phyloP scores from a whole-genome alignment of 1,284 basidiomycete species.

The Tylopilus sp. region DNA sequence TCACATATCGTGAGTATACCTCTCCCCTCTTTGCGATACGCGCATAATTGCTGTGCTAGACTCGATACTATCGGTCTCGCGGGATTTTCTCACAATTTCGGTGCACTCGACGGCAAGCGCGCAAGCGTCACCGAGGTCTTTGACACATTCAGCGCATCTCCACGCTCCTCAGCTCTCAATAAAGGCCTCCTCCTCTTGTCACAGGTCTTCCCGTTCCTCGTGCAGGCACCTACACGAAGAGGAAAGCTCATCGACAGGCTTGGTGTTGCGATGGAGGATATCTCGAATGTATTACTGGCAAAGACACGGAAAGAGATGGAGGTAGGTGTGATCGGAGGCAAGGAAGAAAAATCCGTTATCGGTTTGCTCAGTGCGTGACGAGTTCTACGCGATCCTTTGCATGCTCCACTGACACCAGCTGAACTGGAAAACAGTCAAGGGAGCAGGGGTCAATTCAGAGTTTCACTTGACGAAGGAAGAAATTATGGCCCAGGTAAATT shows the following conservation, averaged over 20 bases:
- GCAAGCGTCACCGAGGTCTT: conserved; percentile 9
- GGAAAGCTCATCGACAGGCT: conserved; percentile 33
- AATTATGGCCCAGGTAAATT: conserved; percentile 52
- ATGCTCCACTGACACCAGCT: background rate
- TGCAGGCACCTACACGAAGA: background rate
- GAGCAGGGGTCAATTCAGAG: conserved; percentile 39
- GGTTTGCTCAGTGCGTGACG: conserved; percentile 18
- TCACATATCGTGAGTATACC: conserved; percentile 38
- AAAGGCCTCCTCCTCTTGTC: conserved; percentile 13
- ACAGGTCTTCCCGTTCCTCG: background rate
- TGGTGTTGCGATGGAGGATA: conserved; percentile 39
- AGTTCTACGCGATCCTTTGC: no score
- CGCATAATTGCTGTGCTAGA: conserved; percentile 31
- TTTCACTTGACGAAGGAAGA: conserved; percentile 61
- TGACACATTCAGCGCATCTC: background rate
- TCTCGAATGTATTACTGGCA: conserved; percentile 45
- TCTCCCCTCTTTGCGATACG: background rate
- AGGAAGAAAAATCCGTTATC: conserved; percentile 49
- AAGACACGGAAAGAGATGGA: conserved; percentile 41
- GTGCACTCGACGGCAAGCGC: conserved; percentile 37
- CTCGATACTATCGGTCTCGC: conserved; percentile 38
- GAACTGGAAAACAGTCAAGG: conserved; percentile 23
- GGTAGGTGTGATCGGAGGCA: conserved; percentile 27
- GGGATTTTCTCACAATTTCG: conserved; percentile 43
- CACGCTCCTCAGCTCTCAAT: background rate